Evolutionary conservation across 305 asterid species (phyloP).

Genomic region (Rubia balearica): DNA sequence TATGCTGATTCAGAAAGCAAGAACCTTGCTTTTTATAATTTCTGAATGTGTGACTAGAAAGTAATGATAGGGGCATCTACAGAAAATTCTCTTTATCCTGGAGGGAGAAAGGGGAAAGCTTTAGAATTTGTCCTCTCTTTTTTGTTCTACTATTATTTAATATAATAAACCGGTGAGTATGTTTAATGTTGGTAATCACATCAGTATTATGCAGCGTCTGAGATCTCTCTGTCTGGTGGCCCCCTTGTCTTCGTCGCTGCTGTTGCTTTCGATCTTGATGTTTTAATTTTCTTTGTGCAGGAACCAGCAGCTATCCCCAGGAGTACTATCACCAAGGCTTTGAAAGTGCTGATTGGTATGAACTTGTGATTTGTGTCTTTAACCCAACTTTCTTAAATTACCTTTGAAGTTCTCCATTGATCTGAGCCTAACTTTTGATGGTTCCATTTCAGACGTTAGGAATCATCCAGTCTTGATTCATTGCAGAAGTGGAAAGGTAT

Average conservation of each 20-base stretch:
- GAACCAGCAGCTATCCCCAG: constrained; percentile 28
- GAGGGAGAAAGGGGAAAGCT: constrained; percentile 1
- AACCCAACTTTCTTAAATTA: background rate
- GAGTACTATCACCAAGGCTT: constrained; percentile 33
- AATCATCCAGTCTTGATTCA: constrained; percentile 46
- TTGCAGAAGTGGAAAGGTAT: constrained; percentile 45
- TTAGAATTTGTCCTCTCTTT: background rate
- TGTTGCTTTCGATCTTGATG: background rate
- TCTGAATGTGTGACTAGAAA: constrained; percentile 9
- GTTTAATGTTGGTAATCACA: background rate
- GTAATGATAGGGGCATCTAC: background rate
- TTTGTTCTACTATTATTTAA: background rate
- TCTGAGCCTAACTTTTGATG: constrained; percentile 7
- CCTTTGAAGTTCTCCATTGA: background rate
- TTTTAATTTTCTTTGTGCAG: constrained; percentile 19
- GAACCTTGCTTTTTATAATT: constrained; percentile 1
- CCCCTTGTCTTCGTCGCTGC: no score
- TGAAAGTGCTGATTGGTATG: constrained; percentile 33
- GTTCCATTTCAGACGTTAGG: constrained; percentile 30
- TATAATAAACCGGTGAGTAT: background rate
- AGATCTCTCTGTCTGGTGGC: background rate
- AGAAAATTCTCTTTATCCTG: constrained; percentile 9
- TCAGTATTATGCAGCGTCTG: background rate
- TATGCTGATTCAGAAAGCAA: constrained; percentile 8
- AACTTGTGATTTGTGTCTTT: background rate